Base-by-base conservation (phyloP, 2,329 filamentous ascomycete species). In the Emmonsiellopsis sp. region DNA sequence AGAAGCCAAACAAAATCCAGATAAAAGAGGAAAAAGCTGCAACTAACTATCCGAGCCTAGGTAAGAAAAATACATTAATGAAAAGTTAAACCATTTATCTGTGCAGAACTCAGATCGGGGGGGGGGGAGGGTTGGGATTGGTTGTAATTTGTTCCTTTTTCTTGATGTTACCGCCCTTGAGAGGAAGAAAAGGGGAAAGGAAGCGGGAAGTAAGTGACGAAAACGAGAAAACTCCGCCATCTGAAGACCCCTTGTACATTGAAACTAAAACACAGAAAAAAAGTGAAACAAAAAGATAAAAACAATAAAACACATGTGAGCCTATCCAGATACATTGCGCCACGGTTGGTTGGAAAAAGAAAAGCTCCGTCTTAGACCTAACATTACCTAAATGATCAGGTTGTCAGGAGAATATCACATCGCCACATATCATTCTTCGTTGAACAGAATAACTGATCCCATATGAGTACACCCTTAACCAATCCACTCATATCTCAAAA, bases 401-500 rank as follows among this genome's bases (percentile, higher is more conserved):
- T 27, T 27, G 37, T 48, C 11, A 37, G 33, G 14, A 6, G n/a
- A 34, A 27, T 5, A 37, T 13, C 33, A 48, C 33, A 37, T 33
- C 33, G 32, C 9, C 31, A 13, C 43, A 44, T 32, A 46, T 46
- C 31, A 34, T 48, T 10, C 14, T 37, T 48, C 45, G 10, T 7
- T 37, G n/a, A 48, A 27, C 33, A 37, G 21, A 37, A n/a, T 36
- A 6, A 3, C 10, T 36, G 10, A 11, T 13, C 32, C 14, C 9
- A 39, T 39, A 3, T 17, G 9, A 32, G 13, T 6, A 10, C 45
- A 33, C 27, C 17, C n/a, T 42, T 32, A 32, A 51, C 40, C 53
- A 32, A 32, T 34, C 11, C 34, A 17, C 53, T 67, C 66, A 74
- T 60, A 74, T 62, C 42, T 74, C 71, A 55, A 72, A 65, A 36